phyloP scores from a whole-genome alignment of 2,329 filamentous ascomycete genomes.

The Aquanectria penicillioides region DNA sequence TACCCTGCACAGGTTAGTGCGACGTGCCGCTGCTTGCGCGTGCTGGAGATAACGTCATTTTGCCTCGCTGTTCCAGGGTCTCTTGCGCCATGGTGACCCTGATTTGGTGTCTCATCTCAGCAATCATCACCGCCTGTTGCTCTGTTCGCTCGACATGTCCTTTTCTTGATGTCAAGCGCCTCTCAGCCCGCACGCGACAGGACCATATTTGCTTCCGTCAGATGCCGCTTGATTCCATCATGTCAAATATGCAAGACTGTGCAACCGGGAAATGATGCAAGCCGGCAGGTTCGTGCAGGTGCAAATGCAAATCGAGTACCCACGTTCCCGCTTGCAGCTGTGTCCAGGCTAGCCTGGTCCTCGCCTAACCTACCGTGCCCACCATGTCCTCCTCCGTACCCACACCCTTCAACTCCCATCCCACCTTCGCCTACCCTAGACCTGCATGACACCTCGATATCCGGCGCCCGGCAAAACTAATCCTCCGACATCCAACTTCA shows the following conservation, averaged over 20 bases:
- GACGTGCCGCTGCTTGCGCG: slow-evolving; percentile 33
- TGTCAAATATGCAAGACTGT: no score
- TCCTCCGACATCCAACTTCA: slow-evolving; percentile 20
- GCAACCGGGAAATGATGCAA: no score
- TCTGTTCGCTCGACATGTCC: background rate
- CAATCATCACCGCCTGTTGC: background rate
- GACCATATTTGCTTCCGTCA: no score
- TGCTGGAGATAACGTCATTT: slow-evolving; percentile 40
- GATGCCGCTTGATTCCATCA: no score
- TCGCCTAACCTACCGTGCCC: background rate
- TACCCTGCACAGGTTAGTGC: slow-evolving; percentile 33
- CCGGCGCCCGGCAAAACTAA: slow-evolving; percentile 35
- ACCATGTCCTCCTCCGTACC: background rate
- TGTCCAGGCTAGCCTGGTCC: no score
- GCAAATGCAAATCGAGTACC: no score
- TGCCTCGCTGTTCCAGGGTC: slow-evolving; percentile 13
- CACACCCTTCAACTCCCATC: background rate
- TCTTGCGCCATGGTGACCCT: background rate
- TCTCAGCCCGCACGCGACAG: no score
- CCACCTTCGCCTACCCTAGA: slow-evolving; percentile 30
- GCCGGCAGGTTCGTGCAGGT: no score
- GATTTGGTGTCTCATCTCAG: background rate
- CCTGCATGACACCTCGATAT: accelerated
- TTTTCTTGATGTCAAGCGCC: no score
- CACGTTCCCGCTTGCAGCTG: no score